These are phyloP conservation scores for Medicago arabica DNA, from an alignment of 306 rosid genomes.

Conservation along the genomic window DNA sequence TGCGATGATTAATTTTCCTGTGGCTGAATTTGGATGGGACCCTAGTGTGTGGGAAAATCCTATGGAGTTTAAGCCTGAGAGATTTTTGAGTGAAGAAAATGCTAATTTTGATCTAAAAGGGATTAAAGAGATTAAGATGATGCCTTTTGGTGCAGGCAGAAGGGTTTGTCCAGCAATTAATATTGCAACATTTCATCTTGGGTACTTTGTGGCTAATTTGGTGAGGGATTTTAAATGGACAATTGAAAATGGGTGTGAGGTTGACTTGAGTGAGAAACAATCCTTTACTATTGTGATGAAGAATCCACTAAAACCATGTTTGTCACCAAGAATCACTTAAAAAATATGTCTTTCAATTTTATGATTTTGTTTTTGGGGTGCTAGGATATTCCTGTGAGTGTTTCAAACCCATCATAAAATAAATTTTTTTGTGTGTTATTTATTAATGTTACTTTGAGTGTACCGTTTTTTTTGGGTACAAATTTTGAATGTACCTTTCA, in stretches of 20 bases:
- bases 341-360: neutral
- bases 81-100: constrained; percentile 45
- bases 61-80: constrained; percentile 64
- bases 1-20: constrained; percentile 57
- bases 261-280: constrained; percentile 58
- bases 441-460: too few relatives aligned
- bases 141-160: constrained; percentile 72
- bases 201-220: constrained; percentile 60
- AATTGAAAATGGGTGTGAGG: constrained; percentile 51
- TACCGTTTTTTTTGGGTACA: too few relatives aligned
- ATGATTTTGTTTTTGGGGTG: neutral
- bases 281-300: constrained; percentile 62
- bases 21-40: constrained; percentile 66
- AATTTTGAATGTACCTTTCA: too few relatives aligned
- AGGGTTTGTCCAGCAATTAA: constrained; percentile 61
- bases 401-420: too few relatives aligned
- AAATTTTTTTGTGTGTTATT: too few relatives aligned
- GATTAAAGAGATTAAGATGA: constrained; percentile 56
- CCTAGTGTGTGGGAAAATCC: constrained; percentile 70
- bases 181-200: constrained; percentile 55
- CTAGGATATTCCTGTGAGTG: neutral
- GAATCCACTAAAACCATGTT: constrained; percentile 53
- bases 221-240: constrained; percentile 56
- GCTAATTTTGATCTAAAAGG: constrained; percentile 58
- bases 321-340: constrained; percentile 42